Base-by-base conservation (phyloP, 2,329 filamentous ascomycete species). In the Neofusicoccum parvum region DNA sequence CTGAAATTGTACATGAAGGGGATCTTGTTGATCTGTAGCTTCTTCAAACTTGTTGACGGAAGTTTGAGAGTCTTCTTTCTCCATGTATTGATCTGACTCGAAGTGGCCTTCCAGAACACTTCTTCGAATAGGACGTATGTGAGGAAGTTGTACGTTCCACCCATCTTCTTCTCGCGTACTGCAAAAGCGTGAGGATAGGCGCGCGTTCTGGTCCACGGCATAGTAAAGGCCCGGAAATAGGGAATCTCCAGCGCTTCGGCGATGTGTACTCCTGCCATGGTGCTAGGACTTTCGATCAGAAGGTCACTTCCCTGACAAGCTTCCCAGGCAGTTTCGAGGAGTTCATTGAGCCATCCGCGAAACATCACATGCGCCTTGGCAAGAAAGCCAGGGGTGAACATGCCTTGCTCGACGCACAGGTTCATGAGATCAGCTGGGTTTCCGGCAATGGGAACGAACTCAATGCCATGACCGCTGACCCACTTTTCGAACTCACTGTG, bases 1-100 rank as follows among this genome's bases (percentile, higher is more conserved):
- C 92, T 96, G 77, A 97, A 98, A 79, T 97, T 98, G 82, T 99
- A 99, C 51, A 99, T 79, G 78, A 99, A 99, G 0, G 95, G 95
- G n/a, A 97, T 92, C 76, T 96, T 96, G 81, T 97, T 97, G 2
- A 92, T 90, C 79, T 97, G 93, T 87, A 99, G 88, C 80, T 94
- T 96, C 75, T 95, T 91, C 49, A 97, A 81, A 66, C 83, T 92
- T 1, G 95, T 99, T 68, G 88, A 90, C 60, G 90, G 91, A 34
- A 99, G 81, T 0, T 88, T 87, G 5, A 99, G 85, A 27, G 89
- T 86, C 69, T 88, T 90, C 76, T 92, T 92, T 68, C 95, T 88
- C 95, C 95, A 99, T 63, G 88, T 86, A 78, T 99, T 99, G 74
- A 99, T 87, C 76, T 98, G 95, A 11, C 90, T 87, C 0, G 94